phyloP scores from a whole-genome alignment of 2,329 filamentous ascomycete species.

The Fusarium sp. region DNA sequence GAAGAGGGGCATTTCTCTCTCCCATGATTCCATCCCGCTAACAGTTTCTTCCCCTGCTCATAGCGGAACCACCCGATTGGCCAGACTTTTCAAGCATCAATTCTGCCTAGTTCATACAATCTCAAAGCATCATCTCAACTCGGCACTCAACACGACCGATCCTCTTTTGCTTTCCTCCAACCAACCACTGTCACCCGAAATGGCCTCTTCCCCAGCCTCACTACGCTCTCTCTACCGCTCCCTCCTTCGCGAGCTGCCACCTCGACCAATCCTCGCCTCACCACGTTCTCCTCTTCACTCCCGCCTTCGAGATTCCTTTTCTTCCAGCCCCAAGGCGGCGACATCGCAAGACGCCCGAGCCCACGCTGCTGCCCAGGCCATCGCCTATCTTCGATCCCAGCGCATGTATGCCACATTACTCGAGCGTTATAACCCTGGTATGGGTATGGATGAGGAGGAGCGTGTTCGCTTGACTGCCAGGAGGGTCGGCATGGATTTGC shows the following conservation, averaged over 20 bases:
- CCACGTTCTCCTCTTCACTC: slow-evolving; percentile 64
- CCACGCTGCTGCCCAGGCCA: slow-evolving; percentile 73
- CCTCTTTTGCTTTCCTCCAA: background rate
- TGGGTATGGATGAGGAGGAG: slow-evolving; percentile 88
- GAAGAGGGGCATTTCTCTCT: slow-evolving; percentile 32
- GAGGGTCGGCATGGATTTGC: slow-evolving; percentile 90
- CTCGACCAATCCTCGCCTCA: slow-evolving; percentile 65
- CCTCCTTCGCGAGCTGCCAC: slow-evolving; percentile 88
- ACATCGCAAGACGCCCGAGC: slow-evolving; percentile 43
- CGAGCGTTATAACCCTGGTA: slow-evolving; percentile 93
- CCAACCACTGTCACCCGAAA: slow-evolving; percentile 15
- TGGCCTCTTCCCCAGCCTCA: slow-evolving; percentile 55
- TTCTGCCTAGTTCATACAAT: background rate
- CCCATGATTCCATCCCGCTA: slow-evolving; percentile 1
- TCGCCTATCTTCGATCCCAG: slow-evolving; percentile 86
- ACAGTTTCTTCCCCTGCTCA: slow-evolving; percentile 26
- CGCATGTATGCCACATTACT: slow-evolving; percentile 81
- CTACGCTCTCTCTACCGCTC: slow-evolving; percentile 86
- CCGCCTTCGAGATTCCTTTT: slow-evolving; percentile 46
- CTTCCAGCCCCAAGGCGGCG: slow-evolving; percentile 64
- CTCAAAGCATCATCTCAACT: background rate
- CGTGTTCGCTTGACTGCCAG: slow-evolving; percentile 83
- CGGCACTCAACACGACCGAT: background rate
- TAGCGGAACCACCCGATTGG: slow-evolving; percentile 28
- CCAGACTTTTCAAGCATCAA: slow-evolving; percentile 19